These are phyloP conservation scores for Tricholoma matsutake DNA, from an alignment of 768 basidiomycete genomes.

Conservation along the genomic window DNA sequence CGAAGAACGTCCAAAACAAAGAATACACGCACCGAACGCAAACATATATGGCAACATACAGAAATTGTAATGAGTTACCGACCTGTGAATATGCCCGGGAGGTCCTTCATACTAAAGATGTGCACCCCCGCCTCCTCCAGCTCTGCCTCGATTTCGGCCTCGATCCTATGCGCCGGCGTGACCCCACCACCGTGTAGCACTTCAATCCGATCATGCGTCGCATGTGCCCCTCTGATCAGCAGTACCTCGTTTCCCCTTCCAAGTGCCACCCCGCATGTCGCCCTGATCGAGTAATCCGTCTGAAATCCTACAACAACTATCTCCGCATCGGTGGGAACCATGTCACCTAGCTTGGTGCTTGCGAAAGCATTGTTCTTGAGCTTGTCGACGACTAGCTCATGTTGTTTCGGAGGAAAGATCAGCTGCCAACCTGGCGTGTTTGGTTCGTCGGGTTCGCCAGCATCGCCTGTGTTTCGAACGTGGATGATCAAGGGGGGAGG, in stretches of 20 bases:
- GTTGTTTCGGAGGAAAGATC: conserved; percentile 45
- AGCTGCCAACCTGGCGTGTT: conserved; percentile 59
- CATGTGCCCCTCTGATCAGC: conserved; percentile 62
- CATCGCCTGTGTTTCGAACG: conserved; percentile 63
- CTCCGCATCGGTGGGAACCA: conserved; percentile 53
- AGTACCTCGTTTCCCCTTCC: conserved; percentile 64
- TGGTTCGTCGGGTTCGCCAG: conserved; percentile 58
- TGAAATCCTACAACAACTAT: conserved; percentile 66
- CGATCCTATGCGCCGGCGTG: conserved; percentile 49
- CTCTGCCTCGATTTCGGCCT: conserved; percentile 61
- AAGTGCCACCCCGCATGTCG: conserved; percentile 61
- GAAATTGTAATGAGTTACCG: conserved; percentile 28
- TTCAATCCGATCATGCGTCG: conserved; percentile 65
- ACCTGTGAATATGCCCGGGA: conserved; percentile 55
- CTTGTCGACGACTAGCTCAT: conserved; percentile 63
- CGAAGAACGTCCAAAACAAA: not conserved
- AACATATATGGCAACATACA: not conserved
- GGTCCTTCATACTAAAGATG: conserved; percentile 64
- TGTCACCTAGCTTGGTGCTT: conserved; percentile 48
- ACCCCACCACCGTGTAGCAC: conserved; percentile 54
- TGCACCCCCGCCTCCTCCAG: conserved; percentile 67
- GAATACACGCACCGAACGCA: not conserved
- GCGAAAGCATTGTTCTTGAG: conserved; percentile 69
- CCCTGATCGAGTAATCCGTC: conserved; percentile 60
- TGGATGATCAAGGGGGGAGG: conserved; percentile 61